Conservation (phyloP, 83 land plant species). For the Isoetes engelmannii region DNA sequence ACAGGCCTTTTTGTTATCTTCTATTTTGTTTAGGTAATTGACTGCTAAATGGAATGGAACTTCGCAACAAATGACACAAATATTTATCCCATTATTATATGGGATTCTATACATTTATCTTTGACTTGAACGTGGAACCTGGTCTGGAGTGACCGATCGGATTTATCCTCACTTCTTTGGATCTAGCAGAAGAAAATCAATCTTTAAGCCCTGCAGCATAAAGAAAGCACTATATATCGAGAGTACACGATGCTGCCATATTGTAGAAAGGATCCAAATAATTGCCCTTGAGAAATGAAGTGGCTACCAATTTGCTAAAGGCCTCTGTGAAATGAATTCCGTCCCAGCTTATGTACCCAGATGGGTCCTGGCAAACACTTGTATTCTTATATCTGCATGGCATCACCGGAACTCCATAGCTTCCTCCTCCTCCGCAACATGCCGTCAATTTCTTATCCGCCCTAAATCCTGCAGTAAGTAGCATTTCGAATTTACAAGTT, state of each 20-base stretch:
- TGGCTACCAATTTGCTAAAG: not conserved
- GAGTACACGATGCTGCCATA: not conserved
- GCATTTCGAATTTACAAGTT: not conserved
- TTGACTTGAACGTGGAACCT: no score
- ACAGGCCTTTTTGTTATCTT: no score
- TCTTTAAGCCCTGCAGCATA: no score
- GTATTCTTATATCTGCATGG: not conserved
- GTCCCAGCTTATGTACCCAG: conserved; percentile 1
- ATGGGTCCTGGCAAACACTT: not conserved
- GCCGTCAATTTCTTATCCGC: not conserved
- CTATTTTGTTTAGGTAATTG: no score
- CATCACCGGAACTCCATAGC: not conserved
- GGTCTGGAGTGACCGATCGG: no score
- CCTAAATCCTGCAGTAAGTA: not conserved
- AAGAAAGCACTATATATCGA: not conserved
- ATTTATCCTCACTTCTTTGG: no score
- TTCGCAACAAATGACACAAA: no score
- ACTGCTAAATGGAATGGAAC: no score
- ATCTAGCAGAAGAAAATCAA: no score
- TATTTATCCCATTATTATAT: no score
- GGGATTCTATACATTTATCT: no score
- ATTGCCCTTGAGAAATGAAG: not conserved
- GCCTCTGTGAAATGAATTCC: conserved; percentile 1
- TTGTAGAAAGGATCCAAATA: not conserved
- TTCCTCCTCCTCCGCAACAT: not conserved